Base-by-base conservation (phyloP, 2,329 filamentous ascomycete genomes). In the Epichloe sibirici region DNA sequence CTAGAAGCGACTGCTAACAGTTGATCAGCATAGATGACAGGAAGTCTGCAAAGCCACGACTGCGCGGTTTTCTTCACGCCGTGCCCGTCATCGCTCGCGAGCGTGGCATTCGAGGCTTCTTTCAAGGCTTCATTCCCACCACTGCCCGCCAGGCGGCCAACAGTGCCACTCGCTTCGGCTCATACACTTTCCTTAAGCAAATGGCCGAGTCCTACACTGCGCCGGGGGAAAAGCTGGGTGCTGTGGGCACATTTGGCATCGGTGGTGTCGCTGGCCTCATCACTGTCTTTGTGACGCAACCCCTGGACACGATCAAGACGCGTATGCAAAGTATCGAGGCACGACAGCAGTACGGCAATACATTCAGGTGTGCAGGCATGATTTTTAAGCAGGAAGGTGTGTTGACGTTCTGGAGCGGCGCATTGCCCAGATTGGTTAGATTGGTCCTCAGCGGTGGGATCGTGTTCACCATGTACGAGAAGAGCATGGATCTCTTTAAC, bases 391-490 rank as follows among this genome's bases (percentile, higher is more conserved):
- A 96, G 51, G 93, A 98, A 70, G 91, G 93, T 2, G 52, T 97
- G 12, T 66, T 91, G 42, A 95, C 90, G 1, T 87, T 97, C 58
- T 98, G 93, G 93, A 91, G 88, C 59, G 93, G 93, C 28, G 91
- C 93, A 23, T 65, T 97, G 59, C 93, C 93, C 1, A 77, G 93
- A 51, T 69, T 98, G 62, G 91, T 83, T 25, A 77, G 93, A 53
- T 68, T 98, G 60, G 86, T 96, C 43, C 69, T 97, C 69, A 96
- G 90, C 63, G 93, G 93, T 52, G 93, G 93, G 17, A 95, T 98
- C 63, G 93, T 98, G 42, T 98, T 98, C 65, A 94, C 93, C 23
- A 94, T 97, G 84, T 93, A 96, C 67, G 91, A 97, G 74, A 96
- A 96, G 78, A 87, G 85, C 54, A 97, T 97, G 75, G 91, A 96